Evolutionary conservation across 768 basidiomycete species (phyloP).

Genomic region (Rubroboletus satanas): DNA sequence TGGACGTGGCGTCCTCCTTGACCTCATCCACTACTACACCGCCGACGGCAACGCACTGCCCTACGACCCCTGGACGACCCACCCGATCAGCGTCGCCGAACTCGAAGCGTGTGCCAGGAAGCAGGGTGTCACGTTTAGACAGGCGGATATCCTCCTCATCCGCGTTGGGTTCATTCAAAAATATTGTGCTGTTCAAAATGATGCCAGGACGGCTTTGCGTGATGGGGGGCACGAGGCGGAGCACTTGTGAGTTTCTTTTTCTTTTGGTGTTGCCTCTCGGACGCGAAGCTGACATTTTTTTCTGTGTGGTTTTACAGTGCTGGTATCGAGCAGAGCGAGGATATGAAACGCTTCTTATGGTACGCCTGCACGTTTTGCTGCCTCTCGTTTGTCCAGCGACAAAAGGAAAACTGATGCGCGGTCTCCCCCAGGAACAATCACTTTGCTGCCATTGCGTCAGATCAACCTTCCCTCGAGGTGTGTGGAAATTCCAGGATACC

Average conservation of each 20-base stretch:
- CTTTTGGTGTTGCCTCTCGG: neutral
- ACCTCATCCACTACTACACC: slow-evolving; percentile 54
- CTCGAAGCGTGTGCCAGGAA: slow-evolving; percentile 55
- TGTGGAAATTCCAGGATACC: neutral
- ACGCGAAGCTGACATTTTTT: neutral
- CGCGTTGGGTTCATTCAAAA: slow-evolving; percentile 62
- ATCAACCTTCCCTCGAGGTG: slow-evolving; percentile 65
- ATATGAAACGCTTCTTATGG: slow-evolving; percentile 75
- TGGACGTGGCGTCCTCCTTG: slow-evolving; percentile 64
- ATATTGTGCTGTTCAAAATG: slow-evolving; percentile 42
- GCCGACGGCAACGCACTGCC: slow-evolving; percentile 40
- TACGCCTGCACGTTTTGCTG: slow-evolving; percentile 24
- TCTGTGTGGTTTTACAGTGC: slow-evolving; percentile 38
- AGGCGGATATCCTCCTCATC: slow-evolving; percentile 58
- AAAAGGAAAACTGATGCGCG: neutral
- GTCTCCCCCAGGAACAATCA: slow-evolving; percentile 56
- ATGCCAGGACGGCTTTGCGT: slow-evolving; percentile 42
- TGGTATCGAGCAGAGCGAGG: slow-evolving; percentile 64
- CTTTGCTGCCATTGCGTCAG: slow-evolving; percentile 65
- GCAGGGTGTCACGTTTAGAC: slow-evolving; percentile 55
- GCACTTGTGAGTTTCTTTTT: slow-evolving; percentile 43
- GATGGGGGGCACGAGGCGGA: slow-evolving; percentile 36
- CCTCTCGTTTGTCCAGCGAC: neutral
- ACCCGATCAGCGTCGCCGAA: slow-evolving; percentile 49
- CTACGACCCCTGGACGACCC: slow-evolving; percentile 61